Base-by-base conservation (phyloP, 2,329 filamentous ascomycete genomes). In the Fusarium irregulare region DNA sequence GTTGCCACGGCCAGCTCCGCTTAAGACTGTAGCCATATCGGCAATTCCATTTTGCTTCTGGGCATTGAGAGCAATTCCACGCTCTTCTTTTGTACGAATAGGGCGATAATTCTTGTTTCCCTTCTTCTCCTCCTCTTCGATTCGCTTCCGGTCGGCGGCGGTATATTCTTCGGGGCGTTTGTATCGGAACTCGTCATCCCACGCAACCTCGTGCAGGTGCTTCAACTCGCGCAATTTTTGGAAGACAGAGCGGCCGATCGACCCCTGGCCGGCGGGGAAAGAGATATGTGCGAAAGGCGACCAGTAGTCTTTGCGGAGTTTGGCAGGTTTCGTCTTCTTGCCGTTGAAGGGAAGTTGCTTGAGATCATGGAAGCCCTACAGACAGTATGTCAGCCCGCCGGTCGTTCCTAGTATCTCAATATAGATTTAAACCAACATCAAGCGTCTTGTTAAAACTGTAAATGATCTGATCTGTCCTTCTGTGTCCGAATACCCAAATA, bases 301-400 rank as follows among this genome's bases (percentile, higher is more conserved):
- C 89, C 90, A 92, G 79, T 89, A 87, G 80, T 92, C 90, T 78
- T 89, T 90, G 62, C 90, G 88, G 41, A 92, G 81, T 73, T 87
- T 88, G 56, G 85, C 77, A 4, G 89, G 89, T 70, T 87, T 86
- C 48, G 87, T 84, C 79, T 92, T 91, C 78, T 91, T 92, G 79
- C 89, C 89, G 69, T 89, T 88, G 81, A 86, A 92, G 49, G 88
- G 86, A 64, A 92, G 78, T 75, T 90, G 88, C 73, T 85, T 83
- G 68, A 89, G 79, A 48, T 83, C 81, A 63, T 83, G 82, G 71
- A 82, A 73, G 23, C 76, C 79, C 81, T 83, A 14, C 13, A 34
- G 13, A 40, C 20, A 25, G 32, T 27, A 12, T 23, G 41, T 70
- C 40, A 55, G 42, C 21, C 41, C 18, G 37, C 13, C 8, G 20